These are phyloP conservation scores for Saccharomyces jurei DNA, from an alignment of 805 yeast genomes.

Conservation along the genomic window DNA sequence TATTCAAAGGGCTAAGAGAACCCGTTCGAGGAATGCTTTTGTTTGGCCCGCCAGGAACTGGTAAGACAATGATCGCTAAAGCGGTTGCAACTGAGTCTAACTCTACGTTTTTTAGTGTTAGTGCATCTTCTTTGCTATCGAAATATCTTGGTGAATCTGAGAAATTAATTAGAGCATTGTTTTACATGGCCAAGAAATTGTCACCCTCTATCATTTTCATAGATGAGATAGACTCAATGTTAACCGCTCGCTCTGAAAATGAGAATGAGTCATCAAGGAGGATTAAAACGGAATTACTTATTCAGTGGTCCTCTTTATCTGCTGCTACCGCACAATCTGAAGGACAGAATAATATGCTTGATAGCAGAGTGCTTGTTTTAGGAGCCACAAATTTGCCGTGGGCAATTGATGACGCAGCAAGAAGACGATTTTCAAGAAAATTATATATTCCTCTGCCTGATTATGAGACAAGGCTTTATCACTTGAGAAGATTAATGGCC, in stretches of 20 bases:
- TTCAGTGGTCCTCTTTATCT: constrained; percentile 91
- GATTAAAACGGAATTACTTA: constrained; percentile 86
- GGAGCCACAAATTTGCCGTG: constrained; percentile 97
- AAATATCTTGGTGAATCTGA: constrained; percentile 81
- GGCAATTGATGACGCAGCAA: constrained; percentile 96
- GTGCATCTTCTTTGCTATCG: constrained; percentile 85
- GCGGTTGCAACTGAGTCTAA: constrained; percentile 96
- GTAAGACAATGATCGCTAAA: constrained; percentile 94
- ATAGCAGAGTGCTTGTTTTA: constrained; percentile 70
- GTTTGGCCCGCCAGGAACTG: constrained; percentile 98
- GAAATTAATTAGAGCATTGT: constrained; percentile 82
- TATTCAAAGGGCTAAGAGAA: constrained; percentile 84
- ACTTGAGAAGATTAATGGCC: constrained; percentile 57
- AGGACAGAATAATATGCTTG: constrained; percentile 32
- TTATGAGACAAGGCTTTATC: constrained; percentile 67
- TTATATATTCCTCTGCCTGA: constrained; percentile 95
- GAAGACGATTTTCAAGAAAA: constrained; percentile 85
- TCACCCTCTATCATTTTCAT: constrained; percentile 93
- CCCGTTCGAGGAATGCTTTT: constrained; percentile 94
- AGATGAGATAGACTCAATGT: constrained; percentile 89
- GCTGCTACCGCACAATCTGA: constrained; percentile 66
- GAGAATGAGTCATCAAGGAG: constrained; percentile 87
- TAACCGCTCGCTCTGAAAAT: constrained; percentile 68
- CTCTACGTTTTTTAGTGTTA: constrained; percentile 86
- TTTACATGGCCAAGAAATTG: constrained; percentile 72